Percentiles rank a stretch among this genome's conserved stretches.
phyloP scores from a whole-genome alignment of 768 basidiomycete genomes.

The Leccinum truebloodii region DNA sequence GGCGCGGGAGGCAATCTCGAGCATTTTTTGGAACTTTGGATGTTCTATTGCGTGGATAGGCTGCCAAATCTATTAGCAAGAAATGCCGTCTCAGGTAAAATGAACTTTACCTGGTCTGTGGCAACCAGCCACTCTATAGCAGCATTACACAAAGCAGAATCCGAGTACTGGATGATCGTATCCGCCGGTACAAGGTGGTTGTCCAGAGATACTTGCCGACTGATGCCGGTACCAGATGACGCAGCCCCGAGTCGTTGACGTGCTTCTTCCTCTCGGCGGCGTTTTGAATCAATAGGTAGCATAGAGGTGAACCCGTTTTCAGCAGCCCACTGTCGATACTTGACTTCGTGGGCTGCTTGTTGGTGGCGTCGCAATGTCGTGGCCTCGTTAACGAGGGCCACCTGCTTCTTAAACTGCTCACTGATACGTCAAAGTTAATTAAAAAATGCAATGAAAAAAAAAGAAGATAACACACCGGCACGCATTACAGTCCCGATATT shows the following conservation, averaged over 20 bases:
- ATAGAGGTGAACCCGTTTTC: not conserved
- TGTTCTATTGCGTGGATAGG: not conserved
- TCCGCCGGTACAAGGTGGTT: not conserved
- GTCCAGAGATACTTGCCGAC: not conserved
- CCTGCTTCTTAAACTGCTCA: not conserved
- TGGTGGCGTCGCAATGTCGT: not conserved
- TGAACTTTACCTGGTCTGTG: not conserved
- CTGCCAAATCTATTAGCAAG: not conserved
- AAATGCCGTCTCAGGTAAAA: not conserved
- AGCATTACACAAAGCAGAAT: not conserved
- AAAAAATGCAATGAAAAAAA: not conserved
- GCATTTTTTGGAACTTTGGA: not conserved
- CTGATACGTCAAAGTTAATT: not conserved
- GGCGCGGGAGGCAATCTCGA: not conserved
- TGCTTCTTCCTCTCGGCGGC: not conserved
- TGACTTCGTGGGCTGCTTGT: not conserved
- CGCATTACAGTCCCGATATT: not conserved
- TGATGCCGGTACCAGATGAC: not conserved
- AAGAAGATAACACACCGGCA: not conserved
- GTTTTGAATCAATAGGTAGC: not conserved
- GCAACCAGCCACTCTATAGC: not conserved
- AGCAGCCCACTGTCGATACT: not conserved
- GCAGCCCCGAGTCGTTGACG: not conserved
- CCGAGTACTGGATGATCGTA: not conserved
- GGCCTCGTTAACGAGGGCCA: not conserved